Base-by-base conservation (phyloP, 805 yeast species). In the Yamadazyma scolyti region DNA sequence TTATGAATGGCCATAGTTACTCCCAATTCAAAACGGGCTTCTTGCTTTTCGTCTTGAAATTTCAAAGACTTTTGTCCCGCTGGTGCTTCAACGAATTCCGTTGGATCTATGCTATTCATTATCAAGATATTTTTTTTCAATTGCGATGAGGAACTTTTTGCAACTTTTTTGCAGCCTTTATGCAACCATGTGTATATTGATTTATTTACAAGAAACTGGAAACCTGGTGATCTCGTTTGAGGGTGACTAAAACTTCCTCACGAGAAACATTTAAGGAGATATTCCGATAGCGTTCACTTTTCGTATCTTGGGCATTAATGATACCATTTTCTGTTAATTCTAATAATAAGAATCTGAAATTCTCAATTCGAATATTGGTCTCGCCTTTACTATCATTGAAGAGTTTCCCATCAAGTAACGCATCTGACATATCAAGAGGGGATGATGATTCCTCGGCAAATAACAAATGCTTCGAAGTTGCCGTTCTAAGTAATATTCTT, bases 21-120 rank as follows among this genome's bases (percentile, higher is more conserved):
- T 8, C 97, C 98, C 9, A 93, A 71, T 58, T 90, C 97, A 50
- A 93, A 88, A 42, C 83, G 78, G 11, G 84, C 87, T 56, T 84
- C 95, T 44, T 78, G 84, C 44, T 73, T 75, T 33, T 73, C 81
- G 42, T 82, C 77, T 5, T 47, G 41, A 39, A 78, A 77, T 20
- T 45, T 45, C 26, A 79, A 52, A 11, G 59, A 52, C 4, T 36
- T 30, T 9, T 43, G 46, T 14, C 67, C 77, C 25, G 58, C 62
- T 23, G 54, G 57, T 1, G 75, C 79, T 45, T 76, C 79, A 2
- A 79, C 78, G 43, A 51, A 75, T 29, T 74, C 82, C 15, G 73
- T 53, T 12, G 68, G 66, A 40, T 66, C 71, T 14, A 66, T 65
- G 9, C 50, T 34, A 22, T 44, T 31, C 66, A 56, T 59, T 17